phyloP scores from a whole-genome alignment of 805 yeast species.

The Cyberlindnera samutprakarnensis region DNA sequence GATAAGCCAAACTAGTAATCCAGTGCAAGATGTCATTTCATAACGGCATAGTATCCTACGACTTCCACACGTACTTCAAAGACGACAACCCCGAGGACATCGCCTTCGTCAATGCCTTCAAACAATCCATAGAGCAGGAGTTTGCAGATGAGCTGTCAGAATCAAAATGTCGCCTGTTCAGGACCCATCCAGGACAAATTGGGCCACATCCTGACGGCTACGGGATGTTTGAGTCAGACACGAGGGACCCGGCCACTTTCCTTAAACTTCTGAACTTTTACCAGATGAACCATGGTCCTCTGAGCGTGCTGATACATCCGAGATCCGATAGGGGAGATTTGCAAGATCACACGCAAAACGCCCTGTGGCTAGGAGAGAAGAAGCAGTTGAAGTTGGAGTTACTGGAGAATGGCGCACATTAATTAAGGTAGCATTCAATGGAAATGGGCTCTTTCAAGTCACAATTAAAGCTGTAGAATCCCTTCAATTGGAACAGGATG shows the following conservation, averaged over 20 bases:
- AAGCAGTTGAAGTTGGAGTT: conserved; percentile 14
- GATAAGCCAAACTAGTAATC: too few relatives aligned
- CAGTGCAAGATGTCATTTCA: conserved; percentile 14
- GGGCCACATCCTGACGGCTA: conserved; percentile 49
- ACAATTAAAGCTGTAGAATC: too few relatives aligned
- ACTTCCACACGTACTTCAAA: conserved; percentile 47
- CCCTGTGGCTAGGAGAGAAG: conserved; percentile 51
- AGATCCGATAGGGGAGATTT: conserved; percentile 30
- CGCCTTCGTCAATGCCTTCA: conserved; percentile 31
- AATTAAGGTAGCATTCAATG: too few relatives aligned
- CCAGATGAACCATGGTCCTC: conserved; percentile 43
- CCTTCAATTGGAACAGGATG: too few relatives aligned
- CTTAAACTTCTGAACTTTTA: conserved; percentile 39
- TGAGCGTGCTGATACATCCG: conserved; percentile 52
- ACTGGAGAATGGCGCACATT: too few relatives aligned
- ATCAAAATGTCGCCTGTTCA: conserved; percentile 36
- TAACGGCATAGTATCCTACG: conserved; percentile 33
- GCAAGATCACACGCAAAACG: conserved; percentile 44
- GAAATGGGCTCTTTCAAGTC: too few relatives aligned
- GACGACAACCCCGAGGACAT: conserved; percentile 23
- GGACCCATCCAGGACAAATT: conserved; percentile 38
- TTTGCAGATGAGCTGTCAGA: conserved; percentile 32
- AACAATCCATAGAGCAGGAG: conserved; percentile 32
- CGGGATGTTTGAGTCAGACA: conserved; percentile 52
- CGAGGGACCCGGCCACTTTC: conserved; percentile 37